A percentile compares a stretch with the other conserved stretches of the same genome.
Conservation (phyloP, 75 land plant genomes). For the Cupressus sempervirens region DNA sequence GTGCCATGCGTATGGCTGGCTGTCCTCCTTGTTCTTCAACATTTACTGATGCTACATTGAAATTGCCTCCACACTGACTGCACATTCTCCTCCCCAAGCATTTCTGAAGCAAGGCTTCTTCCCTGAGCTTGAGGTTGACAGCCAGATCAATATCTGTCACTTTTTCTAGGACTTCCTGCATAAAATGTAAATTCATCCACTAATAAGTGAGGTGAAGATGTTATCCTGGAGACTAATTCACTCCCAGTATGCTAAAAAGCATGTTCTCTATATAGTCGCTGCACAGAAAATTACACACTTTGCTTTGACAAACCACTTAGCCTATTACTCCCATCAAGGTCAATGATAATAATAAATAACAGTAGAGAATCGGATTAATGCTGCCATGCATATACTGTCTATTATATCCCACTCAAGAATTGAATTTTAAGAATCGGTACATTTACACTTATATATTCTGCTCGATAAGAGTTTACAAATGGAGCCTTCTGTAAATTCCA, state of each 20-base stretch:
- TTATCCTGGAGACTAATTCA: not conserved
- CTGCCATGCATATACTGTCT: not conserved
- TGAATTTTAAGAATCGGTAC: not conserved
- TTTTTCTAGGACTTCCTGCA: conserved; percentile 75
- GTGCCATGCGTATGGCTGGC: conserved; percentile 79
- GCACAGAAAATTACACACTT: not conserved
- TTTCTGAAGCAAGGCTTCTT: conserved; percentile 76
- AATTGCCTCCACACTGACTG: conserved; percentile 85
- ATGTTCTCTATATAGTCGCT: not conserved
- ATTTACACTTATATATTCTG: not conserved
- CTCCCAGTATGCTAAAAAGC: not conserved
- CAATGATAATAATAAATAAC: not conserved
- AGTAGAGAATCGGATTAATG: not conserved
- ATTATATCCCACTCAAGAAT: not conserved
- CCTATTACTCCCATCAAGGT: not conserved
- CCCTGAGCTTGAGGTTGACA: conserved; percentile 76
- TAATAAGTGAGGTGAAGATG: not conserved
- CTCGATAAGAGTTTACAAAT: not conserved
- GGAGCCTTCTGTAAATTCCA: not conserved
- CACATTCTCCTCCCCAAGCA: conserved; percentile 94
- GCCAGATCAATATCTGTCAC: conserved; percentile 84
- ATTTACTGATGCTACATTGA: conserved; percentile 76
- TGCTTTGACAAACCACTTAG: not conserved
- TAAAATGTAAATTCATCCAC: not conserved
- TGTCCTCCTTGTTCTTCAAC: conserved; percentile 56